Conservation (phyloP, 2,329 filamentous ascomycete genomes). For the Aspergillus sp. region DNA sequence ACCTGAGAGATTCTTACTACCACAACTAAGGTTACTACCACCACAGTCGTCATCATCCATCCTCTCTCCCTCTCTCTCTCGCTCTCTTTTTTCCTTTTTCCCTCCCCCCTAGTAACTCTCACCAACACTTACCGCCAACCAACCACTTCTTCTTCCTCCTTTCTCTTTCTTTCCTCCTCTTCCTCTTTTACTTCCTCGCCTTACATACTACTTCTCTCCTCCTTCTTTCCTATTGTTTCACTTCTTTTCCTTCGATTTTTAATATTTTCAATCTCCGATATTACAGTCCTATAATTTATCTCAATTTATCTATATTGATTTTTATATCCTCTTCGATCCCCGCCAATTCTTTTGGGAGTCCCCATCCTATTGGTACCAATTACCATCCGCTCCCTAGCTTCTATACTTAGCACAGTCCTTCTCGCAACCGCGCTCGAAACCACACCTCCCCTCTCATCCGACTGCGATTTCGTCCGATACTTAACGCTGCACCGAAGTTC, state of each 20-base stretch:
- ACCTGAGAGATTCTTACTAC: not conserved
- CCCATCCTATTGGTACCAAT: constrained; percentile 11
- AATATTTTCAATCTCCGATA: constrained; percentile 12
- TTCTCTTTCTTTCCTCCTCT: constrained; percentile 12
- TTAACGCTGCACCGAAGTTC: constrained; percentile 7
- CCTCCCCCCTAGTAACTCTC: constrained; percentile 10
- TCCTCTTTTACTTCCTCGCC: constrained; percentile 7
- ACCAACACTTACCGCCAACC: constrained; percentile 19
- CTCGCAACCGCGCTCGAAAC: constrained; percentile 5
- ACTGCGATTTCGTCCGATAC: constrained; percentile 6
- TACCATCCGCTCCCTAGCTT: constrained; percentile 11
- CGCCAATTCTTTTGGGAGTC: not conserved
- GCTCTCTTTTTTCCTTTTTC: constrained; percentile 1
- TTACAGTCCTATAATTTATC: constrained; percentile 12
- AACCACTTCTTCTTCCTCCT: constrained; percentile 8
- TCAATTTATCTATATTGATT: constrained; percentile 8
- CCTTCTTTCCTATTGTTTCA: constrained; percentile 8
- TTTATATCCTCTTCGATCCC: constrained; percentile 6
- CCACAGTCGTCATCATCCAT: constrained; percentile 5
- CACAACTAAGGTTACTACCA: not conserved
- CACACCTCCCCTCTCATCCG: constrained; percentile 10
- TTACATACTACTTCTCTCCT: constrained; percentile 8
- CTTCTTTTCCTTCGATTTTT: constrained; percentile 10
- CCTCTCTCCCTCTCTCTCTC: not conserved
- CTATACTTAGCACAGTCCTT: constrained; percentile 13